phyloP scores from a whole-genome alignment of 805 yeast genomes.

The Spathaspora gorwiae region DNA sequence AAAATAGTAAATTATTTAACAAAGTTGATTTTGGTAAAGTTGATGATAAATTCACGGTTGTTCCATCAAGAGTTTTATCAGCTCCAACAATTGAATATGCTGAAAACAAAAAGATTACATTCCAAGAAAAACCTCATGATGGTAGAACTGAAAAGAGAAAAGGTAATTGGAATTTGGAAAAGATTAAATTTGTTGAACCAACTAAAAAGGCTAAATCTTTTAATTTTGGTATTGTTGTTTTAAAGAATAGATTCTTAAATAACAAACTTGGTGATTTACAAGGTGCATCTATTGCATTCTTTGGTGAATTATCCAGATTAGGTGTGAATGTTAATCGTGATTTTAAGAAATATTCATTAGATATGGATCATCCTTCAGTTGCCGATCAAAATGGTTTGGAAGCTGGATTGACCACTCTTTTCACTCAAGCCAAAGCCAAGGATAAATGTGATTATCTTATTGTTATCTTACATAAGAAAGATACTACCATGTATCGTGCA shows the following conservation, averaged over 20 bases:
- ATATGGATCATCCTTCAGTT: conserved; percentile 1
- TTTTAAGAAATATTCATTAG: conserved; percentile 3
- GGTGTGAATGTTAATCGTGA: conserved; percentile 3
- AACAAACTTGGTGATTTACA: conserved; percentile 1
- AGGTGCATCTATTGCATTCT: conserved; percentile 4
- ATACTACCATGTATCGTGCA: conserved; percentile 5
- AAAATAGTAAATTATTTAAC: conserved; percentile 1
- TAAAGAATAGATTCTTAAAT: conserved; percentile 1
- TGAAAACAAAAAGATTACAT: not conserved
- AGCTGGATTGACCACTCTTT: not conserved
- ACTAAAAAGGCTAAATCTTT: not conserved
- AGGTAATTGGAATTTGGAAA: conserved; percentile 8
- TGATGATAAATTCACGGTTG: conserved; percentile 5
- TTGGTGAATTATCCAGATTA: conserved; percentile 5
- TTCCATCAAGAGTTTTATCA: conserved; percentile 6
- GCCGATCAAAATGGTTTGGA: conserved; percentile 2
- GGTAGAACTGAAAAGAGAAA: conserved; percentile 6
- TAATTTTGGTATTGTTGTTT: conserved; percentile 4
- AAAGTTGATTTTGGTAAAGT: conserved; percentile 5
- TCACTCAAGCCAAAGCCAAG: conserved; percentile 1
- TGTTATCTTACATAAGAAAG: conserved; percentile 5
- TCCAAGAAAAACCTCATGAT: conserved; percentile 1
- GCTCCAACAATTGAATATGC: conserved; percentile 7
- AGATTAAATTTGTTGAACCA: conserved; percentile 2
- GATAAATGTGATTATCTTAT: conserved; percentile 7